These are phyloP conservation scores for Middelhovenomyces tepae DNA, from an alignment of 805 yeast species.

Conservation along the genomic window DNA sequence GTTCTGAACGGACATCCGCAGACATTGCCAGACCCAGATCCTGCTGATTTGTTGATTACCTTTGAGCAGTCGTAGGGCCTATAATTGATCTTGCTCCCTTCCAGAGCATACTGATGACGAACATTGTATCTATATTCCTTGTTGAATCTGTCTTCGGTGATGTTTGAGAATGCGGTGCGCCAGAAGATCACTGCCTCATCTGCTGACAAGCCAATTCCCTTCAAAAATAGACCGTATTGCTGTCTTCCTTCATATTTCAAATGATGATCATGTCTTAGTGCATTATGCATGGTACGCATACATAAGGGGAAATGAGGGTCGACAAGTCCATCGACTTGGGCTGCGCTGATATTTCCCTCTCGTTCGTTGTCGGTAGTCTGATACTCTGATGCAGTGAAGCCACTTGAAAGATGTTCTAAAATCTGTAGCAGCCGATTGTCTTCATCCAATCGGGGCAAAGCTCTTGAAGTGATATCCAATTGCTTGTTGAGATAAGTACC, in stretches of 20 bases:
- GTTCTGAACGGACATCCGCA: slow-evolving; percentile 95
- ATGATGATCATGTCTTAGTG: slow-evolving; percentile 56
- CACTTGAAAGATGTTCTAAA: slow-evolving; percentile 65
- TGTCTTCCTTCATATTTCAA: slow-evolving; percentile 77
- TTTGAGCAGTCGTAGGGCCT: slow-evolving; percentile 79
- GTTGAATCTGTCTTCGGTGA: slow-evolving; percentile 61
- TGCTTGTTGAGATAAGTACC: slow-evolving; percentile 41
- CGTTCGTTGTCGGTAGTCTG: slow-evolving; percentile 29
- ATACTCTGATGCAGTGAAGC: slow-evolving; percentile 48
- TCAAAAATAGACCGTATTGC: slow-evolving; percentile 75
- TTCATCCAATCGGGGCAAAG: slow-evolving; percentile 79
- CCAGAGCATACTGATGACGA: slow-evolving; percentile 84
- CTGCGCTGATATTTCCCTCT: slow-evolving; percentile 47
- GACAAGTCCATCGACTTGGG: slow-evolving; percentile 45
- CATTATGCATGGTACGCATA: slow-evolving; percentile 55
- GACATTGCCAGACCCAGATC: slow-evolving; percentile 55
- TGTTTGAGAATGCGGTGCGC: slow-evolving; percentile 58
- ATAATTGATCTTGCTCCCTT: slow-evolving; percentile 81
- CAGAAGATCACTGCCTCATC: slow-evolving; percentile 88
- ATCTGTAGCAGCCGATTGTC: slow-evolving; percentile 85
- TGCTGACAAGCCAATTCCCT: slow-evolving; percentile 78
- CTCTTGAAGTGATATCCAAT: slow-evolving; percentile 60
- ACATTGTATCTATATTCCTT: slow-evolving; percentile 86
- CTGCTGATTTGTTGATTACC: slow-evolving; percentile 51
- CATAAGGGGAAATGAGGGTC: slow-evolving; percentile 75